Percentiles rank a stretch among this genome's conserved stretches.
Conservation (phyloP, 2,329 filamentous ascomycete species). For the Fusarium sp. region DNA sequence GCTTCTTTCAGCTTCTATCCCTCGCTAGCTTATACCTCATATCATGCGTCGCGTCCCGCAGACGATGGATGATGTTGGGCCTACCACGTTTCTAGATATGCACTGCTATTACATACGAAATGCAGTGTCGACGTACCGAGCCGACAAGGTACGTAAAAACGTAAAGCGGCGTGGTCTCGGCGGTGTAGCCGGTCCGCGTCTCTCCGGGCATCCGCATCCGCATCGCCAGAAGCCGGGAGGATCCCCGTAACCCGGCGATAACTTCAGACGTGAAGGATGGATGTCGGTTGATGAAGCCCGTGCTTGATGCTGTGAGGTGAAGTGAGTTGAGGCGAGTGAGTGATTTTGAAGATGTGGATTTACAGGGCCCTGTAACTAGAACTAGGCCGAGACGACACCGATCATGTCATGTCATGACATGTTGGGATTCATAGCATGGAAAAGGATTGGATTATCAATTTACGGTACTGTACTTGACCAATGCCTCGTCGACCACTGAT, state of each 20-base stretch:
- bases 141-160: conserved; percentile 32
- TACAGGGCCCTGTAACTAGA: conserved; percentile 7
- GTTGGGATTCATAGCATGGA: not conserved
- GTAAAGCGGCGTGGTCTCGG: conserved; percentile 14
- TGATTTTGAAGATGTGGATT: conserved; percentile 17
- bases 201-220: conserved; percentile 35
- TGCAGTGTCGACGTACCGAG: conserved; percentile 1
- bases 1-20: conserved; percentile 26
- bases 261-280: not conserved
- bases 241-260: conserved; percentile 32
- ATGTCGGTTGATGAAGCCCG: conserved; percentile 4
- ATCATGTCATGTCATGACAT: conserved; percentile 27
- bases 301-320: conserved; percentile 4
- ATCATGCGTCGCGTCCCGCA: conserved; percentile 11
- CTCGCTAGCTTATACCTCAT: conserved; percentile 32
- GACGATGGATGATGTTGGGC: not conserved
- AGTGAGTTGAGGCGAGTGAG: not conserved
- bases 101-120: not conserved
- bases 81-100: not conserved
- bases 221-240: conserved; percentile 42
- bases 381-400: conserved; percentile 32
- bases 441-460: not conserved
- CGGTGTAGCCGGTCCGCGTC: conserved; percentile 30
- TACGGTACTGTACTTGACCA: not conserved
- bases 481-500: conserved; percentile 11